These are phyloP conservation scores for Penicillium rolfsii DNA, from an alignment of 2,329 filamentous ascomycete species.

Conservation along the genomic window DNA sequence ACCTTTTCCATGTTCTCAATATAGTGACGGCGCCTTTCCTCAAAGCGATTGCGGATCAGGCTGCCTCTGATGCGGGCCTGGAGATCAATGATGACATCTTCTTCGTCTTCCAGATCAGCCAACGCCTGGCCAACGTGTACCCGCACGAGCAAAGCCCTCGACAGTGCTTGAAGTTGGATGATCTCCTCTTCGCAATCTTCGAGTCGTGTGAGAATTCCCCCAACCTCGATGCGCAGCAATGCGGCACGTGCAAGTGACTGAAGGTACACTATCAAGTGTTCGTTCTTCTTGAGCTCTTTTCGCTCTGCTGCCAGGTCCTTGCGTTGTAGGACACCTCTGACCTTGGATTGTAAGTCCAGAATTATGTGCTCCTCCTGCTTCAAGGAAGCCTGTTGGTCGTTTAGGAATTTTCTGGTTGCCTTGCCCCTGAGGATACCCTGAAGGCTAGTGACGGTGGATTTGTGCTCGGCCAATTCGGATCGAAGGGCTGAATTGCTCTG, in stretches of 20 bases:
- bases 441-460: conserved; percentile 32
- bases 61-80: conserved; percentile 75
- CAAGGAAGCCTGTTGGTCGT: conserved; percentile 45
- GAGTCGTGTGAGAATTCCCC: conserved; percentile 68
- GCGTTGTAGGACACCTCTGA: conserved; percentile 48
- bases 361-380: conserved; percentile 49
- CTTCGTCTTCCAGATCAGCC: conserved; percentile 77
- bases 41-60: conserved; percentile 73
- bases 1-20: conserved; percentile 98
- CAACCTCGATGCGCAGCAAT: conserved; percentile 45
- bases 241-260: conserved; percentile 49
- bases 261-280: conserved; percentile 37
- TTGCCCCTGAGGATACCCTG: conserved; percentile 42
- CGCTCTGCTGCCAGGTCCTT: conserved; percentile 36
- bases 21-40: conserved; percentile 85
- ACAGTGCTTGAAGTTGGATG: conserved; percentile 71
- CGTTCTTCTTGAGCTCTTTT: conserved; percentile 37
- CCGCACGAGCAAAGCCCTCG: conserved; percentile 78
- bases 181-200: conserved; percentile 69
- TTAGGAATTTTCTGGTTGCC: conserved; percentile 37
- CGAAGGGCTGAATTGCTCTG: conserved; percentile 33
- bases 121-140: conserved; percentile 73
- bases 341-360: conserved; percentile 56
- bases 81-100: conserved; percentile 73
- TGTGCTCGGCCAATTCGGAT: conserved; percentile 35